Percentiles rank a stretch among this genome's conserved stretches.
phyloP scores from a whole-genome alignment of 257 asterid genomes.

The Jasminum sambac region DNA sequence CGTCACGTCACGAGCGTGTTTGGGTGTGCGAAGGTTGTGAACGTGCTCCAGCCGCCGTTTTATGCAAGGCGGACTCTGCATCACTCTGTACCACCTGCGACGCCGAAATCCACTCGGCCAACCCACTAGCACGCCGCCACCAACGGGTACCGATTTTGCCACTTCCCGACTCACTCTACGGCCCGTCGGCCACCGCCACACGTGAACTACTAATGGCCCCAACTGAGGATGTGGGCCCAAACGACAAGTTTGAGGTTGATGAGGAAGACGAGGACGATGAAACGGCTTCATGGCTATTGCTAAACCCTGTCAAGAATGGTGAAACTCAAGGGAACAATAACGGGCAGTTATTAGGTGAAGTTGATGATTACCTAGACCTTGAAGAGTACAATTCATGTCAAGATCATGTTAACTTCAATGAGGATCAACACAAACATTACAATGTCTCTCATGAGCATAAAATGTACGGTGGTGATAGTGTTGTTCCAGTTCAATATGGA shows the following conservation, averaged over 20 bases:
- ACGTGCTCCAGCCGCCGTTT: conserved; percentile 61
- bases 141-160: conserved; percentile 69
- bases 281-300: conserved; percentile 68
- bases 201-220: conserved; percentile 15
- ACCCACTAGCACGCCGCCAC: conserved; percentile 87
- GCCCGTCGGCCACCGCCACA: conserved; percentile 24
- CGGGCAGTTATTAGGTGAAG: conserved; percentile 40
- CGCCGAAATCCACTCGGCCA: conserved; percentile 74
- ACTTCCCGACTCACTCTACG: conserved; percentile 31
- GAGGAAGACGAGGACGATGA: conserved; percentile 59
- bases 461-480: conserved; percentile 49
- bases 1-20: conserved; percentile 55
- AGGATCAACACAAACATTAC: conserved; percentile 28
- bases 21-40: conserved; percentile 65
- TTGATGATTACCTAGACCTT: conserved; percentile 63
- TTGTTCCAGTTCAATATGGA: conserved; percentile 45
- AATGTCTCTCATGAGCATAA: conserved; percentile 35
- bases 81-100: conserved; percentile 78
- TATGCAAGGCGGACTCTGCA: conserved; percentile 83
- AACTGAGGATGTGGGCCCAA: conserved; percentile 16
- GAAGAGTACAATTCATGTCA: conserved; percentile 49
- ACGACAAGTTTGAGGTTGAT: conserved; percentile 30
- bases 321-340: conserved; percentile 18
- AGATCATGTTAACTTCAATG: conserved; percentile 36
- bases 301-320: conserved; percentile 46